phyloP scores from a whole-genome alignment of 768 basidiomycete species.

The Cantharellus anzutake region DNA sequence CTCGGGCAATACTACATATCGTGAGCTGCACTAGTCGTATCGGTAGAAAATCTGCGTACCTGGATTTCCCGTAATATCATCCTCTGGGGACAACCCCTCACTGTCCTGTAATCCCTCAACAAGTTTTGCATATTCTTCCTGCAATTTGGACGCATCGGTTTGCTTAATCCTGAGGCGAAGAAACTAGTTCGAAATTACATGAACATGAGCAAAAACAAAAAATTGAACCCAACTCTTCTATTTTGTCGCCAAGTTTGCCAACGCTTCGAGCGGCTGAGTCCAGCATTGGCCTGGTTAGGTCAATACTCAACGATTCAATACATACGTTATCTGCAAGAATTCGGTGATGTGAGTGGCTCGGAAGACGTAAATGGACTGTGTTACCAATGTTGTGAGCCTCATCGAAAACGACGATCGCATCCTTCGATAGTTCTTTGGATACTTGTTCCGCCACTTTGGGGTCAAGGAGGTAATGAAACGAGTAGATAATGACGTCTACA shows the following conservation, averaged over 20 bases:
- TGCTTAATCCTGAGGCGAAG: constrained; percentile 54
- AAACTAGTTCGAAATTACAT: background rate
- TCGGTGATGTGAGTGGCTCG: background rate
- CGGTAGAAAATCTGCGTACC: constrained; percentile 24
- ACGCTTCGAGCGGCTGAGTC: constrained; percentile 87
- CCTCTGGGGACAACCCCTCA: constrained; percentile 33
- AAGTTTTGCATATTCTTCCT: constrained; percentile 89
- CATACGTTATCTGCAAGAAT: constrained; percentile 72
- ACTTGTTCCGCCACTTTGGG: constrained; percentile 99
- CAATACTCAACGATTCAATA: constrained; percentile 94
- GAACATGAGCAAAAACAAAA: background rate
- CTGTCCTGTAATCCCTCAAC: constrained; percentile 80
- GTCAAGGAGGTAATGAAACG: constrained; percentile 95
- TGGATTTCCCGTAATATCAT: constrained; percentile 78
- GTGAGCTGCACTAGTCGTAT: background rate
- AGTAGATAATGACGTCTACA: constrained; percentile 92
- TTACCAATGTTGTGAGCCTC: constrained; percentile 97
- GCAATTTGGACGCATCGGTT: constrained; percentile 82
- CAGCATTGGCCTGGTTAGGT: constrained; percentile 91
- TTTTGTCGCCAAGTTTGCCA: constrained; percentile 67
- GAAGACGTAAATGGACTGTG: constrained; percentile 9
- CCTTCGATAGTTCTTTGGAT: constrained; percentile 92
- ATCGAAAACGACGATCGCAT: constrained; percentile 97
- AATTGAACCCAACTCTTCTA: constrained; percentile 59
- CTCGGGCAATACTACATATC: constrained; percentile 58